Base-by-base conservation (phyloP, 768 basidiomycete genomes). In the Boletus speciosus region DNA sequence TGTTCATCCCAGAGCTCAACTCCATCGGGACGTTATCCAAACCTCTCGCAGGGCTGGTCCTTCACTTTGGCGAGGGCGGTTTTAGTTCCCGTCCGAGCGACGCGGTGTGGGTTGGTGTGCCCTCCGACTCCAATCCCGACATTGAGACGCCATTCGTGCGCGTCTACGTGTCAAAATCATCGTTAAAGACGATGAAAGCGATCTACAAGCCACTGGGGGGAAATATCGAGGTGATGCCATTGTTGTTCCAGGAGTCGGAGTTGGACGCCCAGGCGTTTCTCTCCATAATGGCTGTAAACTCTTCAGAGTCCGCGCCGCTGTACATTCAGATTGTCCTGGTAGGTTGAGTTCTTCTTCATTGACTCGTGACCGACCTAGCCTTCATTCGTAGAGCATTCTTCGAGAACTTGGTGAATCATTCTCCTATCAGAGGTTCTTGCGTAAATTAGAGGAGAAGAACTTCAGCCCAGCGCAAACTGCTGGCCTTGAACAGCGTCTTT, bases 291-390 rank as follows among this genome's bases (percentile, higher is more conserved):
- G 81, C 83, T 0, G 73, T 85, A 1, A 79, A 76, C 2, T 77
- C 79, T 1, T 79, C 81, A 0, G 82, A 83, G 1, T 69, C 73
- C 0, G 77, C 83, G 0, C 86, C 85, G 0, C 58, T 88, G 6
- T 88, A 87, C 62, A 79, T 88, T 65, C 85, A 87, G 49, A 76
- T 78, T 0, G 69, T 88, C 25, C 56, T 87, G 62, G 86, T 86
- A 59, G 47, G 78, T 63, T 31, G 11, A 5, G 54, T 36, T 54
- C 2, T 2, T 11, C 40, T 51, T 38, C 31, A 12, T 27, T 40
- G 25, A 15, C 15, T 19, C 39, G 54, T 5, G 34, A 35, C 6
- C 48, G 15, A 38, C 48, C 21, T 32, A 1, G 4, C 8, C 29
- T 35, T 42, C n/a, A 51, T 43, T 35, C 45, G 44, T 50, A 44